Evolutionary conservation across 2,329 filamentous ascomycete genomes (phyloP), one percentile per base, ranked within the genome.

Genomic region (Podosphaera xanthii): DNA sequence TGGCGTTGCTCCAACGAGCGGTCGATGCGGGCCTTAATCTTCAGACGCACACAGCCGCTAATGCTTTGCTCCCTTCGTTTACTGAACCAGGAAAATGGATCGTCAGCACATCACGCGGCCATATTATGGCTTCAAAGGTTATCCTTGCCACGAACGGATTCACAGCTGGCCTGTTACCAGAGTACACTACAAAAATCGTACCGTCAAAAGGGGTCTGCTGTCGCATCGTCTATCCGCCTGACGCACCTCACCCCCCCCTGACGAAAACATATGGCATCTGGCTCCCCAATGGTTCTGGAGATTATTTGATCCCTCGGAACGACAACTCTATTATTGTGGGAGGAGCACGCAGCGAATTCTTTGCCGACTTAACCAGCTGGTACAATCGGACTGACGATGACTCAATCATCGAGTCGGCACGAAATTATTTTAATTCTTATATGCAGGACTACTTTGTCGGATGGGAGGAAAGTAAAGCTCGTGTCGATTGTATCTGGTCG

Each of bases 61-160:
- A 54, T 30, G 58, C 60, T 8, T 40, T 65, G 6, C 64, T 61
- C 7, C 44, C 60, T 1, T 60, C 61, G 33, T 14, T 61, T 3
- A 33, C 22, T 9, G 49, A 52, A 14, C 49, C 58, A 36, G 57
- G 66, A 8, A 62, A 63, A n/a, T 79, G 76, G 71, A 72, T 67
- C 1, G 68, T 81, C 1, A 66, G 71, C 9, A 84, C 81, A 1
- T 65, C 71, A 0, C 74, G 81, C 30, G 83, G 83, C 7, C 65
- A 60, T 0, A 75, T 83, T 58, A 68, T 64, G 6, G 73, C 83
- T 0, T 71, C 71, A 30, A 76, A 74, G 44, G 71, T 86, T 22
- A 71, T 86, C 35, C 74, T 84, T 50, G 82, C 83, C 14, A 85
- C 80, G 1, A 87, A 87, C 63, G 83, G 73, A 12, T 86, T 85